Conservation (phyloP, 2,329 filamentous ascomycete species). For the Beauveria pseudobassiana region DNA sequence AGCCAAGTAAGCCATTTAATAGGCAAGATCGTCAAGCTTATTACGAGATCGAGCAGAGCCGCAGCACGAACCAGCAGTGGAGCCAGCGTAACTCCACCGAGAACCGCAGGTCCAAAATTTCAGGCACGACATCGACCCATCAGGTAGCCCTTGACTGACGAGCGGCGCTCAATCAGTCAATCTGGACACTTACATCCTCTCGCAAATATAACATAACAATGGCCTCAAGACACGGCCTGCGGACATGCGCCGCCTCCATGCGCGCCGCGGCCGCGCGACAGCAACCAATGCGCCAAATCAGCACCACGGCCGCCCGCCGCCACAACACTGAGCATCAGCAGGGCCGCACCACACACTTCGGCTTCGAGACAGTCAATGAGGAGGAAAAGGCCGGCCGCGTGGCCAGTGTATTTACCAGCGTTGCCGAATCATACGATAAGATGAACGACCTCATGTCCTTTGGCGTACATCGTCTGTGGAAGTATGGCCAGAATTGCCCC, state of each 20-base stretch:
- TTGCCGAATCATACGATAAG: slow-evolving; percentile 87
- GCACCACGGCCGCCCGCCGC: slow-evolving; percentile 20
- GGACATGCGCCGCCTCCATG: slow-evolving; percentile 20
- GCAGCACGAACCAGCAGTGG: not conserved
- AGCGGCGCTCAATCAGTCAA: not conserved
- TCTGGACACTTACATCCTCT: not conserved
- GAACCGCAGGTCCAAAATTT: slow-evolving; percentile 4
- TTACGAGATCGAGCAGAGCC: not conserved
- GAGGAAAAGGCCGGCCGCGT: slow-evolving; percentile 66
- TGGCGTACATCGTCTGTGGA: slow-evolving; percentile 94
- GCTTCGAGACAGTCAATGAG: slow-evolving; percentile 78
- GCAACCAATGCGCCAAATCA: slow-evolving; percentile 20
- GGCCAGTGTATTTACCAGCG: slow-evolving; percentile 85
- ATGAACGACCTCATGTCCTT: slow-evolving; percentile 99
- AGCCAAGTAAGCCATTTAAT: not conserved
- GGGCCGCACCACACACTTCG: slow-evolving; percentile 75
- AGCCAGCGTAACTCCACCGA: not conserved
- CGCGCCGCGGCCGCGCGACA: slow-evolving; percentile 13
- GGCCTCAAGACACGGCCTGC: slow-evolving; percentile 20
- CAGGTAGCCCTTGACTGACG: not conserved
- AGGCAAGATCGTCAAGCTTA: not conserved
- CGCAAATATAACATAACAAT: not conserved
- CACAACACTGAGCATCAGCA: slow-evolving; percentile 15
- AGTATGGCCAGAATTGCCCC: slow-evolving; percentile 33
- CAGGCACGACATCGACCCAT: slow-evolving; percentile 1